These are phyloP conservation scores for Astrothelium subdiscretum DNA, from an alignment of 495 filamentous ascomycete species.

Conservation along the genomic window DNA sequence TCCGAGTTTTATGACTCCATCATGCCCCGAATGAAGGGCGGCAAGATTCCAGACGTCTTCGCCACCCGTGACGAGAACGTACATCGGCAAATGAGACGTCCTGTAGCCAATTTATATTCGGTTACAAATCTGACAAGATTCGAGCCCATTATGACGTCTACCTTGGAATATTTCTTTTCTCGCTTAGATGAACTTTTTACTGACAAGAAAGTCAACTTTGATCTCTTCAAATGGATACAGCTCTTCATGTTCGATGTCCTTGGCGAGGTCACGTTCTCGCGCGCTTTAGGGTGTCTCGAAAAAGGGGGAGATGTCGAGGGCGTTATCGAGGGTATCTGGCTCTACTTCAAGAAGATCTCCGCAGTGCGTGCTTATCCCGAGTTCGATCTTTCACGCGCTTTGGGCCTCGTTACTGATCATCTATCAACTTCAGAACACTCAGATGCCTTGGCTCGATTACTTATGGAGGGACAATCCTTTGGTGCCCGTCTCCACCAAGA, in stretches of 20 bases:
- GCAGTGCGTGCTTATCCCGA: neutral
- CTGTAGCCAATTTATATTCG: neutral
- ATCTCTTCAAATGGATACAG: conserved; percentile 35
- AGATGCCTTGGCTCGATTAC: neutral
- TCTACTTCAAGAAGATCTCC: neutral
- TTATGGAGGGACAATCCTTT: neutral
- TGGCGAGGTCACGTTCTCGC: conserved; percentile 32
- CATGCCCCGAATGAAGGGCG: neutral
- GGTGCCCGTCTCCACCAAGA: neutral
- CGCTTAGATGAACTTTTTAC: conserved; percentile 21
- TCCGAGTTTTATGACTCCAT: neutral
- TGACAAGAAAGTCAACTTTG: conserved; percentile 17
- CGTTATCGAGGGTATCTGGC: conserved; percentile 13
- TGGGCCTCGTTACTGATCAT: neutral
- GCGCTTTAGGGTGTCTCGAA: conserved; percentile 31
- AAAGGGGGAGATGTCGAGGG: conserved; percentile 27
- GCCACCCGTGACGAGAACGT: neutral
- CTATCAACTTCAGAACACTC: neutral
- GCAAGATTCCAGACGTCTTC: neutral
- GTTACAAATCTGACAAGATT: neutral
- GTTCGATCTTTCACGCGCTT: neutral
- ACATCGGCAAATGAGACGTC: neutral
- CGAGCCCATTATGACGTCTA: neutral
- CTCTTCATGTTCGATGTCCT: conserved; percentile 39
- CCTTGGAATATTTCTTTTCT: neutral